These are phyloP conservation scores for Huntiella moniliformis DNA, from an alignment of 2,329 filamentous ascomycete genomes.

Conservation along the genomic window DNA sequence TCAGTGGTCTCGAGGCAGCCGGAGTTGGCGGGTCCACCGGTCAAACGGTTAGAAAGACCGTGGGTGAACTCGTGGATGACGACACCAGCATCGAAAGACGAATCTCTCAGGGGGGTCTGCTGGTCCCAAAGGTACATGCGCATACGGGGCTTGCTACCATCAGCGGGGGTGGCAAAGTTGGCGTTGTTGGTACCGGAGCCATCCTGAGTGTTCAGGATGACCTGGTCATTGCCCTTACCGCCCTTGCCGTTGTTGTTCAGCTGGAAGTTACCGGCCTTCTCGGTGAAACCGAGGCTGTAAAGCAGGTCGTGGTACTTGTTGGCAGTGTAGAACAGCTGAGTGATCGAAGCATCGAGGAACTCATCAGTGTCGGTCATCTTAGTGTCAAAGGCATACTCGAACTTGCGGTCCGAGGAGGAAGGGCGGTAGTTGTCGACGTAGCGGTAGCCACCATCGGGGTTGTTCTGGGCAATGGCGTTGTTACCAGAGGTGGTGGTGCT, in stretches of 20 bases:
- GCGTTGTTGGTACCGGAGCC: constrained; percentile 36
- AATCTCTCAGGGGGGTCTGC: constrained; percentile 30
- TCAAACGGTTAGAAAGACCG: constrained; percentile 37
- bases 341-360: constrained; percentile 35
- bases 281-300: constrained; percentile 37
- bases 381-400: constrained; percentile 27
- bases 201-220: constrained; percentile 39
- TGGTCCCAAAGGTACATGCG: constrained; percentile 38
- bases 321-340: constrained; percentile 41
- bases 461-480: constrained; percentile 37
- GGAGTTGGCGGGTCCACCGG: constrained; percentile 35
- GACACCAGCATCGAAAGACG: constrained; percentile 39
- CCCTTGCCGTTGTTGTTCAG: constrained; percentile 34
- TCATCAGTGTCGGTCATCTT: constrained; percentile 18
- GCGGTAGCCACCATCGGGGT: constrained; percentile 24
- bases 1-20: constrained; percentile 29
- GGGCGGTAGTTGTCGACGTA: constrained; percentile 28
- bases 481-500: constrained; percentile 39
- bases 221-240: constrained; percentile 30
- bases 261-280: constrained; percentile 41
- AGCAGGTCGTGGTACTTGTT: constrained; percentile 42
- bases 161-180: constrained; percentile 34
- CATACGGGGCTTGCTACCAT: constrained; percentile 34
- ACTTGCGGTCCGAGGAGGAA: constrained; percentile 22
- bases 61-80: constrained; percentile 42